These are phyloP conservation scores for Phytophthora fragariaefolia DNA, from an alignment of 352 stramenopile species.

Conservation along the genomic window DNA sequence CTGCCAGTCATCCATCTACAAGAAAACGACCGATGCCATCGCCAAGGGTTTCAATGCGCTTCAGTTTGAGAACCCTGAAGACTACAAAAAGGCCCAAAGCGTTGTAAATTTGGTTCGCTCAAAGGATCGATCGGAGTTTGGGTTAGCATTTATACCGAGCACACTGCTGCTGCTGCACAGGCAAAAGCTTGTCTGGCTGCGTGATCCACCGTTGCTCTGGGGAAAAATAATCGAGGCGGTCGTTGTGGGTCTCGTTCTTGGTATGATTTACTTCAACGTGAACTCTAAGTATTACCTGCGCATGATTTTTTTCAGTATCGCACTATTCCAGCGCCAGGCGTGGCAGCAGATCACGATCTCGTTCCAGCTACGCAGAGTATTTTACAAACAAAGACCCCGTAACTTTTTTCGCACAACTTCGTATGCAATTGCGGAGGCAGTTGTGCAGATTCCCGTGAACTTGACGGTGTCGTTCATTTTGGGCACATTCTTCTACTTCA, in stretches of 20 bases:
- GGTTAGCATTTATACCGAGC: constrained; percentile 48
- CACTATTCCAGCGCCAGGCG: constrained; percentile 72
- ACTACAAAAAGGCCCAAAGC: constrained; percentile 64
- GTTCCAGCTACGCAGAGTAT: constrained; percentile 81
- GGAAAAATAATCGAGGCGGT: constrained; percentile 68
- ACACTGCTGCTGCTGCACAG: constrained; percentile 62
- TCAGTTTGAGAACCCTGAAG: constrained; percentile 61
- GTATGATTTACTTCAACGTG: constrained; percentile 73
- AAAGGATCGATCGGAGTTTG: constrained; percentile 62
- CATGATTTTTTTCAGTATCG: constrained; percentile 78
- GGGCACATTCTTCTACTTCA: constrained; percentile 89
- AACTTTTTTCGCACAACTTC: constrained; percentile 91
- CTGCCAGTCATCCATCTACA: constrained; percentile 60
- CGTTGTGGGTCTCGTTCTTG: constrained; percentile 81
- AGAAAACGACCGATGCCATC: constrained; percentile 57
- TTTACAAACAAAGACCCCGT: constrained; percentile 89
- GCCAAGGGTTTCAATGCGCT: constrained; percentile 62
- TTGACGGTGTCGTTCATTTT: constrained; percentile 68
- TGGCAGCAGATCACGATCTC: constrained; percentile 78
- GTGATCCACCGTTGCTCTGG: constrained; percentile 64
- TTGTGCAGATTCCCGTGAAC: constrained; percentile 68
- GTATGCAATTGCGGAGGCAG: constrained; percentile 75
- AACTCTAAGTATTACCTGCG: constrained; percentile 64
- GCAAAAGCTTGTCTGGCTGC: constrained; percentile 73
- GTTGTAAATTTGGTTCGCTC: constrained; percentile 54